Base-by-base conservation (phyloP, 257 asterid species). In the Dorcoceras hygrometricum region DNA sequence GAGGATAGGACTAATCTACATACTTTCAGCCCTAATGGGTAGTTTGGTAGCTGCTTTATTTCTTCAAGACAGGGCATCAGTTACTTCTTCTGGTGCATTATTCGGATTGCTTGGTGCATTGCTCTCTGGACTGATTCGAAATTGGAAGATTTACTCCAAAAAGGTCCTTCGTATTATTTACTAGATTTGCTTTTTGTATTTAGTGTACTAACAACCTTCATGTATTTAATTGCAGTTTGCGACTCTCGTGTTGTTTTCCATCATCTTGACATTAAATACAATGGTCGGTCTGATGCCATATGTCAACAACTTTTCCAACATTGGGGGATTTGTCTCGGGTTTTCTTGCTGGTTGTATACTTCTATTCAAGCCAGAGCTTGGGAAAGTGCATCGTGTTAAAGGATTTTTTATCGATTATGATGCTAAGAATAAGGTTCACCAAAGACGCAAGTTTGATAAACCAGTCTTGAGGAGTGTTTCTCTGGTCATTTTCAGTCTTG, bases 301-400 rank as follows among this genome's bases (percentile, higher is more conserved):
- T 43, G 81, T 92, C 73, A 81, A 79, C 89, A 92, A 87, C 71
- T 86, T 92, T 59, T 82, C 97, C 8, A 92, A 80, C 74, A 59
- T 87, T 10, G 97, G 97, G 71, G 98, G 98, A 34, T 83, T 89
- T 55, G 28, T 92, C 51, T 72, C 95, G 31, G 97, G 98, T n/a
- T 80, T 87, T 64, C 85, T 87, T 75, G 79, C 79, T 46, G 89
- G 96, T 61, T 86, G 84, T 65, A 68, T 79, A 75, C 77, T 92
- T 62, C 83, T 87, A 59, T 74, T 81, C 78, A 75, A 80, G 59
- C 98, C 97, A 70, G 84, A 76, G 58, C 75, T 70, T 16, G 78
- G 78, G 80, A 77, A 77, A 76, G 59, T 69, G 4, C 62, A 77
- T 73, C 85, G 62, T 70, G 77, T 51, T 29, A 92, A 86, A 74